Percentiles rank a stretch among this genome's conserved stretches.
These are phyloP conservation scores for Apiotrichum sp. DNA, from an alignment of 1,284 basidiomycete genomes.

Conservation along the genomic window DNA sequence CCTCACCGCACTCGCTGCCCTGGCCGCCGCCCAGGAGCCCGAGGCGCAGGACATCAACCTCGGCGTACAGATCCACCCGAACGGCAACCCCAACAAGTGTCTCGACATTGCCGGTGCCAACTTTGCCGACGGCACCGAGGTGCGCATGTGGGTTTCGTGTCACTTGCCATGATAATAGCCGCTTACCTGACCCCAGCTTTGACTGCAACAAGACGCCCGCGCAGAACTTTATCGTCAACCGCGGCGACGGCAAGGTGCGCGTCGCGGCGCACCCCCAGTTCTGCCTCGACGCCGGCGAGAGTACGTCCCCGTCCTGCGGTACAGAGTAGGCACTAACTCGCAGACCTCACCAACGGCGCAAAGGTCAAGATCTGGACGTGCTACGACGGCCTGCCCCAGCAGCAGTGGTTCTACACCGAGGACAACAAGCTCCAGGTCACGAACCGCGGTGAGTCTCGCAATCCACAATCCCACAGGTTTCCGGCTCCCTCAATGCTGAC, in stretches of 20 bases:
- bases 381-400: slow-evolving; percentile 18
- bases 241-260: slow-evolving; percentile 12
- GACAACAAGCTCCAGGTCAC: slow-evolving; percentile 19
- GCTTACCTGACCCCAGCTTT: slow-evolving; percentile 3
- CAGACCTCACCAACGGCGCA: slow-evolving; percentile 15
- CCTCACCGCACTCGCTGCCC: too few relatives aligned
- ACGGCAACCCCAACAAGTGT: slow-evolving; percentile 27
- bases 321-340: not conserved
- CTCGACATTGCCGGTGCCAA: slow-evolving; percentile 16
- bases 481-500: not conserved
- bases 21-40: too few relatives aligned
- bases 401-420: slow-evolving; percentile 22
- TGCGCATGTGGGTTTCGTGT: slow-evolving; percentile 5
- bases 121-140: slow-evolving; percentile 16
- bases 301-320: slow-evolving; percentile 1
- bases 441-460: slow-evolving; percentile 7
- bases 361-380: slow-evolving; percentile 23
- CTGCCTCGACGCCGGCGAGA: slow-evolving; percentile 24
- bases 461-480: not conserved
- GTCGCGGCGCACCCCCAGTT: too few relatives aligned
- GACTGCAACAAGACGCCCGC: slow-evolving; percentile 30
- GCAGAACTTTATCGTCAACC: slow-evolving; percentile 25
- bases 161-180: too few relatives aligned
- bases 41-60: too few relatives aligned
- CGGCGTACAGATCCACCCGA: slow-evolving; percentile 24